Evolutionary conservation across 2,329 filamentous ascomycete genomes (phyloP), one percentile per base, ranked within the genome.

Genomic region (Alternaria viburni): DNA sequence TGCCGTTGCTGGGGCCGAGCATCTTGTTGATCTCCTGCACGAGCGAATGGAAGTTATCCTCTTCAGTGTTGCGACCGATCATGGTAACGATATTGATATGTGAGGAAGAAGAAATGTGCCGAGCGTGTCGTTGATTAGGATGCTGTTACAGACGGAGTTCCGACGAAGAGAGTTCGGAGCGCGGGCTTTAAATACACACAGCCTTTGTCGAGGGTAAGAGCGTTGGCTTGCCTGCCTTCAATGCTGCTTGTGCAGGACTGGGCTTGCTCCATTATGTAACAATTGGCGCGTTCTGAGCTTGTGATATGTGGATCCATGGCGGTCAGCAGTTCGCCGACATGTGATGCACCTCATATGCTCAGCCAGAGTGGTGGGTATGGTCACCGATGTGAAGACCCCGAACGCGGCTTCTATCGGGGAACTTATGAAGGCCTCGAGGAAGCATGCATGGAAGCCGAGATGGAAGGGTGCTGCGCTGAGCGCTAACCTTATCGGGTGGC

Each of bases 1-100:
- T 86, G 4, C 93, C 93, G 12, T 91, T 96, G 61, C 89, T 92
- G 4, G 92, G 91, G 3, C 93, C 93, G 6, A 97, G 86, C 23
- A 88, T 88, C 59, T 86, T 83, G 74, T 90, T 93, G 71, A 97
- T 87, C n/a, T 88, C 87, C 62, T 86, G 76, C 59, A 96, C 91
- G 49, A 97, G 88, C 57, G 84, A 79, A 41, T 93, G 87, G 77
- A 96, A 96, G 12, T 63, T 65, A 60, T 74, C 65, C 11, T 65
- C 25, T 17, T 70, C 65, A 43, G 66, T 64, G 21, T 68, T 72
- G 44, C 70, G 63, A 25, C 67, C 66, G 26, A 70, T 71, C 70
- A 74, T 75, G 45, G n/a, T 71, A 61, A 54, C 36, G 56, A 17
- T 49, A 47, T 57, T 11, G 23, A 54, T 52, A 12, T 26, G 10